Base-by-base conservation (phyloP, 2,329 filamentous ascomycete species). In the Fusarium stilboides region DNA sequence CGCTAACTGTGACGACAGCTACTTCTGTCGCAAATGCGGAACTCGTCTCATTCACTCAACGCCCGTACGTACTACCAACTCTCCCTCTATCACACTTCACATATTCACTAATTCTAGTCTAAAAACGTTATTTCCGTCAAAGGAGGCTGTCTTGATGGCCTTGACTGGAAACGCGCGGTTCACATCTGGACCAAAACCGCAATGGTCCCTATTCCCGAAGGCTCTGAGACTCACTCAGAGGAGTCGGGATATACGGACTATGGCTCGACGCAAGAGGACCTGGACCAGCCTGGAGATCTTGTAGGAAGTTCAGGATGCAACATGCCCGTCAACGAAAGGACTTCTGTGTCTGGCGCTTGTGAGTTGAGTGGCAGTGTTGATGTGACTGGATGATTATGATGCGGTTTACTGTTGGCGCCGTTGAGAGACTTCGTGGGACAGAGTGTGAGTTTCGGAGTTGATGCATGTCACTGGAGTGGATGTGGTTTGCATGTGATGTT, bases 121-220 rank as follows among this genome's bases (percentile, higher is more conserved):
- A 88, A 90, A 69, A 85, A 86, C 62, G 84, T 89, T 47, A 85
- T 91, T 40, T 88, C 87, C 17, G 85, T 93, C 45, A 92, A 92
- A 74, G 90, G 87, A 13, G 90, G 89, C 40, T 91, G 90, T 73
- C 82, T 93, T 45, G 85, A 89, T 8, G 88, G 86, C 2, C 79
- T 92, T 20, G 85, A 89, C 77, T 88, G 89, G 87, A 80, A 77
- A 14, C 80, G 77, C 5, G 89, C 88, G 28, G 86, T 87, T 68
- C 90, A 93, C 80, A 89, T 92, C 71, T 92, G 88, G 87, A 90
- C 88, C 20, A 88, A 88, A 72, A 85, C 84, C 42, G 90, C 90
- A 69, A 89, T 92, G 83, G 84, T 92, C 19, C 87, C 89, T 34
- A 91, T 92, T 66, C 90, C 90, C 4, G 88, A 91, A 71, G 87